phyloP scores from a whole-genome alignment of 257 asterid genomes.

The Solanum neorickii region DNA sequence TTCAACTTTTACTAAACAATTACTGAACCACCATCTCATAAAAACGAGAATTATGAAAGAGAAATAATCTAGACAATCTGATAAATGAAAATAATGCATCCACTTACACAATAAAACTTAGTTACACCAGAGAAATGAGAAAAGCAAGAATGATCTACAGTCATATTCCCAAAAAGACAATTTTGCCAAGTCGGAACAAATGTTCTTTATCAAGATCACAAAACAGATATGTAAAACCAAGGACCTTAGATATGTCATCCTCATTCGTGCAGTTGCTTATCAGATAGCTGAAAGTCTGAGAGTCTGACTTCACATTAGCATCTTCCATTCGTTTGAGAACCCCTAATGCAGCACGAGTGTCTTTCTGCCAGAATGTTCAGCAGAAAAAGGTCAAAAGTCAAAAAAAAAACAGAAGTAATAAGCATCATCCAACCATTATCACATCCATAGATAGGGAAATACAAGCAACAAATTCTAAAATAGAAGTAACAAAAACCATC shows the following conservation, averaged over 20 bases:
- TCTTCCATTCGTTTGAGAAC: slow-evolving; percentile 81
- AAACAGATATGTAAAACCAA: not conserved
- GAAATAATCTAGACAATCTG: not conserved
- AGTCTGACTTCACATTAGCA: slow-evolving; percentile 66
- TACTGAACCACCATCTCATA: not conserved
- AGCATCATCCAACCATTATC: not conserved
- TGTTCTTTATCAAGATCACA: not conserved
- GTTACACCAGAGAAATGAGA: not conserved
- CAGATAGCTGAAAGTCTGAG: slow-evolving; percentile 72
- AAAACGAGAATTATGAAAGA: not conserved
- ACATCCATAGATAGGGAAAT: not conserved
- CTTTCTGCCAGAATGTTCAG: slow-evolving; percentile 53
- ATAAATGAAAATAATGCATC: not conserved
- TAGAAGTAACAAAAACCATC: not conserved
- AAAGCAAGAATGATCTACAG: not conserved
- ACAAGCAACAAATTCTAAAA: slow-evolving; percentile 4
- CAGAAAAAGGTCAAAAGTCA: slow-evolving; percentile 4
- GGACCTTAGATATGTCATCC: slow-evolving; percentile 66
- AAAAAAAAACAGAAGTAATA: slow-evolving; percentile 2
- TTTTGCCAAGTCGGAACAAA: not conserved
- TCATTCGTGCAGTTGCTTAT: slow-evolving; percentile 43
- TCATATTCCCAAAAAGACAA: not conserved
- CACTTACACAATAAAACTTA: not conserved
- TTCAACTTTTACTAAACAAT: not conserved
- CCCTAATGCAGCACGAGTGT: slow-evolving; percentile 30